Conservation (phyloP, 2,329 filamentous ascomycete genomes). For the Hortaea werneckii region DNA sequence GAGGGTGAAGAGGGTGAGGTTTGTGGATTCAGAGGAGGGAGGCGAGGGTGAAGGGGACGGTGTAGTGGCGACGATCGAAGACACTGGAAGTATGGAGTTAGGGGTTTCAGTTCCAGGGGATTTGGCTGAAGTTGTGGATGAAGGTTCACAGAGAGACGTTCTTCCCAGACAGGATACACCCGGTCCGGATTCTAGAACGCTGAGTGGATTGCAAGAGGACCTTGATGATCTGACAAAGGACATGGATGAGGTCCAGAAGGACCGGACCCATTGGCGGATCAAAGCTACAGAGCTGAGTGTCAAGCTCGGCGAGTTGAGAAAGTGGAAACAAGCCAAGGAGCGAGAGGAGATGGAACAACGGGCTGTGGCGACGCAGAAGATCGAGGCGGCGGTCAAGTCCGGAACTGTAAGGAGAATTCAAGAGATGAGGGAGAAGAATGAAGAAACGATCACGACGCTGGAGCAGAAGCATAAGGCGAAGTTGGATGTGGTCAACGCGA, state of each 20-base stretch:
- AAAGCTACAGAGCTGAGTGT: neutral
- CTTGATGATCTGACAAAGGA: neutral
- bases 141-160: neutral
- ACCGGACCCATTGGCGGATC: neutral
- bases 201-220: neutral
- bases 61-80: no score
- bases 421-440: constrained; percentile 1
- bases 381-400: neutral
- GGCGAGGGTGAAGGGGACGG: no score
- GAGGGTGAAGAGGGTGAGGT: no score
- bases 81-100: no score
- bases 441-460: neutral
- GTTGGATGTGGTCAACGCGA: constrained; percentile 1
- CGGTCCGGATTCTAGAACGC: no score
- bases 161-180: neutral
- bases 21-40: no score
- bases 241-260: neutral
- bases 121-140: no score
- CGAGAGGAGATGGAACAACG: constrained; percentile 1
- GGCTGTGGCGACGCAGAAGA: constrained; percentile 1
- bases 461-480: neutral
- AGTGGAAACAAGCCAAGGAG: neutral
- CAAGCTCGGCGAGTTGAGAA: neutral
- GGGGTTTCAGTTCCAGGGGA: no score
- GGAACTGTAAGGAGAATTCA: constrained; percentile 1